These are phyloP conservation scores for Termitomyces sp. DNA, from an alignment of 768 basidiomycete species.

Conservation along the genomic window DNA sequence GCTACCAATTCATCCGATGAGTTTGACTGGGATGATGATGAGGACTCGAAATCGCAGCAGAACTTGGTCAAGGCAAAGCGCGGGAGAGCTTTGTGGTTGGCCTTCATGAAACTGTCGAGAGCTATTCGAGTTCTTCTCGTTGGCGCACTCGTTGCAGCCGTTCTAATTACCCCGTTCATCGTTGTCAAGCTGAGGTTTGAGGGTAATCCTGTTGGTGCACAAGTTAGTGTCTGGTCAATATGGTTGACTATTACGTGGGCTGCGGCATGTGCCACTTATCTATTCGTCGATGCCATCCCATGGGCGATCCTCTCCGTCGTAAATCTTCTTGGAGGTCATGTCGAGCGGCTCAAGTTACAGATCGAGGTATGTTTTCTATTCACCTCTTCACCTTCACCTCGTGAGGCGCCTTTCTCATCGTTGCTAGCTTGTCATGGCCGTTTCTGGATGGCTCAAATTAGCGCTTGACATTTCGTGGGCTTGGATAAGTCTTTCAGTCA, in stretches of 20 bases:
- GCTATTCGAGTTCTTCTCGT: constrained; percentile 55
- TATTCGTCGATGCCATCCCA: constrained; percentile 63
- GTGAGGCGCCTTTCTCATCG: neutral
- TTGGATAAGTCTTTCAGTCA: constrained; percentile 69
- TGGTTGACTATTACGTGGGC: constrained; percentile 71
- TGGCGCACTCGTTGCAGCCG: constrained; percentile 51
- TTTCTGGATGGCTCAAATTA: constrained; percentile 68
- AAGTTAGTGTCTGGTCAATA: constrained; percentile 61
- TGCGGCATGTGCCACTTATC: constrained; percentile 51
- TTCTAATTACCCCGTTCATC: constrained; percentile 66
- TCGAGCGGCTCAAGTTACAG: constrained; percentile 63
- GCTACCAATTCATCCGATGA: constrained; percentile 62
- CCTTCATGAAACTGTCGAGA: constrained; percentile 63
- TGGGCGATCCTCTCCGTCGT: constrained; percentile 48
- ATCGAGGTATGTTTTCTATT: constrained; percentile 49
- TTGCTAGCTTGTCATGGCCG: constrained; percentile 57
- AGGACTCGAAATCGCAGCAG: constrained; percentile 29
- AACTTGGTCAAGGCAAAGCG: constrained; percentile 47
- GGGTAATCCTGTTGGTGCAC: constrained; percentile 38
- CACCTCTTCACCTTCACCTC: neutral
- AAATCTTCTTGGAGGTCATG: constrained; percentile 51
- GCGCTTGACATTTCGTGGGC: constrained; percentile 62
- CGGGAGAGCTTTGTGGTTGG: constrained; percentile 55
- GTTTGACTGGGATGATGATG: constrained; percentile 72
- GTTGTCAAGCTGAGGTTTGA: constrained; percentile 63